Evolutionary conservation across 129 eudicot genomes (phyloP), one percentile per base, ranked within the genome.

Genomic region (Gnaphalium uliginosum): DNA sequence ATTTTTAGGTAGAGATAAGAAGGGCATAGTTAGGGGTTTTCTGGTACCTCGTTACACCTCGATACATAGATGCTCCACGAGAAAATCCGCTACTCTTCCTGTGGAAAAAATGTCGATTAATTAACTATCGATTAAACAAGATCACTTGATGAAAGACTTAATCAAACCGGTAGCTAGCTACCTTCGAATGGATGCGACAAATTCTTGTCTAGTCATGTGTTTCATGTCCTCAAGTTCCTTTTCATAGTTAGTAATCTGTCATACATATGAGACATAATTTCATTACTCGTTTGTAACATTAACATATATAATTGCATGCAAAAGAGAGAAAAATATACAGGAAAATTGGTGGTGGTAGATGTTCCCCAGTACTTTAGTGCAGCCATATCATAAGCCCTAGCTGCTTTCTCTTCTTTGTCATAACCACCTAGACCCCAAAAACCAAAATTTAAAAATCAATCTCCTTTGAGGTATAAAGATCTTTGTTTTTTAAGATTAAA

Each of bases 81-180:
- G 99, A 95, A 67, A 95, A 95, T 37, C 99, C 99, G 84, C 99
- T 95, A 61, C 99, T 95, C 85, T 95, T 95, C 85, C 99, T 95
- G 87, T 29, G 46, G 57, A 15, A 3, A 26, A 26, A 71, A 51
- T 19, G 2, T 0, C 1, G 58, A 50, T 78, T 51, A 50, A 26
- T 23, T 25, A 48, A n/a, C 24, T 13, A 37, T 21, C 2, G 32
- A 25, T 46, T 46, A 69, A 4, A 26, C n/a, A 13, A 13, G 10
- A 3, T n/a, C 4, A 17, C 22, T 37, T n/a, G 13, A 13, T 18
- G 4, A 39, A 50, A 32, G 14, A 22, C n/a, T 4, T 26, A 15
- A 7, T 23, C 6, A 23, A 77, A 0, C 3, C 23, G 14, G 54
- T 25, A 5, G 24, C 58, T 13, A 33, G n/a, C n/a, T n/a, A 81